phyloP scores from a whole-genome alignment of 768 basidiomycete genomes.

The Suillus clintonianus region DNA sequence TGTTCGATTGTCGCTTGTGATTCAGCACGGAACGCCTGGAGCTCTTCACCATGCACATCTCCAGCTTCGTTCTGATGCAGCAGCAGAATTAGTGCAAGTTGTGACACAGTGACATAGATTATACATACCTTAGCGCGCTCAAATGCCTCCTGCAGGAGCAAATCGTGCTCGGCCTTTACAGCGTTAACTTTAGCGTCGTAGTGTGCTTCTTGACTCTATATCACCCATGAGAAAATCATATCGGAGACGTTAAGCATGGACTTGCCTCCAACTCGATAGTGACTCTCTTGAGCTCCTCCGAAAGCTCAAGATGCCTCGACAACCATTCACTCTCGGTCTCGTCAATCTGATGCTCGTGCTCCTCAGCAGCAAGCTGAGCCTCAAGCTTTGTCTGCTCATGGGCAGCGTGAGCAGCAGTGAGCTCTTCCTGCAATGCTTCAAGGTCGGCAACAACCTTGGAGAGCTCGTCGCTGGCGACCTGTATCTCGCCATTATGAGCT shows the following conservation, averaged over 20 bases:
- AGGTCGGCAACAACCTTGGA: conserved; percentile 44
- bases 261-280: conserved; percentile 66
- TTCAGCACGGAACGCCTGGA: conserved; percentile 67
- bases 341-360: conserved; percentile 48
- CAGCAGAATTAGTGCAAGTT: not conserved
- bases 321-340: conserved; percentile 53
- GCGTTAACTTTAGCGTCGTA: conserved; percentile 67
- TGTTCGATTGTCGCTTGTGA: conserved; percentile 71
- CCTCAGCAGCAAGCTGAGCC: conserved; percentile 45
- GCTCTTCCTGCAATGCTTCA: conserved; percentile 46
- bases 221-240: not conserved
- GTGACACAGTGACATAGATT: not conserved
- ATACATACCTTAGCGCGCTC: conserved; percentile 71
- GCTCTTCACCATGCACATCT: conserved; percentile 64
- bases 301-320: conserved; percentile 51
- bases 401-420: conserved; percentile 44
- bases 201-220: conserved; percentile 66
- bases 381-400: conserved; percentile 52
- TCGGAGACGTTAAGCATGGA: conserved; percentile 2
- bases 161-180: conserved; percentile 65
- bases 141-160: conserved; percentile 67
- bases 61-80: conserved; percentile 65
- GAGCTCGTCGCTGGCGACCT: conserved; percentile 46
- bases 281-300: conserved; percentile 57
- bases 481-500: conserved; percentile 49